A percentile compares a stretch with the other conserved stretches of the same genome.
Conservation (phyloP, 176 grass and related monocot species). For the Pontederia crassipes region DNA sequence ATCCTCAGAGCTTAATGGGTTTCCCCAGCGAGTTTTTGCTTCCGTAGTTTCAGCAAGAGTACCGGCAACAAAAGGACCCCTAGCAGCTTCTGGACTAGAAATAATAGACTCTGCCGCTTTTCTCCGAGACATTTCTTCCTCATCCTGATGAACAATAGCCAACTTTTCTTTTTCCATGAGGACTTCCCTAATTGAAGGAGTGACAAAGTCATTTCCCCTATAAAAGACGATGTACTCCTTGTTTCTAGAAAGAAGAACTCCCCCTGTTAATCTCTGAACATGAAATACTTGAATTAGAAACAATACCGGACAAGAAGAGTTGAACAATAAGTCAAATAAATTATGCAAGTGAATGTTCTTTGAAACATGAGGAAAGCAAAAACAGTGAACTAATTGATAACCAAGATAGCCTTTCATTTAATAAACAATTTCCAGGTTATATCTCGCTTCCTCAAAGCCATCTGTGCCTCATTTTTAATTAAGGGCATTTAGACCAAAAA, state of each 20-base stretch:
- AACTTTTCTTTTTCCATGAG: constrained; percentile 61
- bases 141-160: constrained; percentile 42
- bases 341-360: not conserved
- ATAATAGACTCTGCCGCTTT: constrained; percentile 47
- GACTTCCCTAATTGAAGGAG: constrained; percentile 51
- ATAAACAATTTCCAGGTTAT: too few relatives aligned
- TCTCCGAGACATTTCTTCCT: constrained; percentile 69
- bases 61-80: constrained; percentile 56
- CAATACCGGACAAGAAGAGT: constrained; percentile 17
- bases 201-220: constrained; percentile 89
- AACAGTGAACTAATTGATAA: too few relatives aligned
- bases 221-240: constrained; percentile 88
- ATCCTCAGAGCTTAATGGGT: constrained; percentile 38
- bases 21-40: constrained; percentile 62
- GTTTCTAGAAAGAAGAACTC: constrained; percentile 85
- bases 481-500: too few relatives aligned
- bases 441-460: too few relatives aligned
- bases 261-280: constrained; percentile 95
- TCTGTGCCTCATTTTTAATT: too few relatives aligned
- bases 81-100: constrained; percentile 23
- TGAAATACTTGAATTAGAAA: constrained; percentile 13
- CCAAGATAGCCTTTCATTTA: too few relatives aligned
- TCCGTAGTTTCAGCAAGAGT: constrained; percentile 79
- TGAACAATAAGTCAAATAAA: not conserved
- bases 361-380: too few relatives aligned